phyloP scores from a whole-genome alignment of 176 grass and related monocot genomes.

The Musa beccarii region DNA sequence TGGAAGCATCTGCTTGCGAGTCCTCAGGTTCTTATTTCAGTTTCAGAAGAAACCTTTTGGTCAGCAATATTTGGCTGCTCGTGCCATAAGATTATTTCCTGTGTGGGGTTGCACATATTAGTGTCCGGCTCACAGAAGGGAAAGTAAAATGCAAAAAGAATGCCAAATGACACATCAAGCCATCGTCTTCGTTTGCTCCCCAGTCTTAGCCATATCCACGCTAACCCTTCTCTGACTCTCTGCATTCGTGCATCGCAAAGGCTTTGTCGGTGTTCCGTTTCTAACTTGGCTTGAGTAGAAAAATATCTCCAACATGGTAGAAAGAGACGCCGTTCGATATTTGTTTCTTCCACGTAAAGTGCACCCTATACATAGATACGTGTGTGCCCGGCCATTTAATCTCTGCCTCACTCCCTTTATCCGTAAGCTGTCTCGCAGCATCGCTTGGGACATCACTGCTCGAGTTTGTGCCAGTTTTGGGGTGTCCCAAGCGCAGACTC shows the following conservation, averaged over 20 bases:
- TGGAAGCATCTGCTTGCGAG: background rate
- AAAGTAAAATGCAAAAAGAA: too few relatives aligned
- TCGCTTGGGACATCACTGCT: background rate
- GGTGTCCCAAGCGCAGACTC: background rate
- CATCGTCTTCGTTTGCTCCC: too few relatives aligned
- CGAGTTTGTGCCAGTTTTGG: background rate
- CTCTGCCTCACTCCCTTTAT: conserved; percentile 9
- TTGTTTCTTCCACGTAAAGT: background rate
- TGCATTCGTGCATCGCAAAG: too few relatives aligned
- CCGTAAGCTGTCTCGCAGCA: background rate
- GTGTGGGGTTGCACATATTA: too few relatives aligned
- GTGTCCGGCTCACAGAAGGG: too few relatives aligned
- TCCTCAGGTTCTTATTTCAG: background rate
- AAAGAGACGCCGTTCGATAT: background rate
- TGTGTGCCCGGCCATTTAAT: background rate
- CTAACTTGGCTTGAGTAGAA: background rate
- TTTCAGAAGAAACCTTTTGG: background rate
- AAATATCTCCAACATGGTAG: background rate
- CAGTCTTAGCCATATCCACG: too few relatives aligned
- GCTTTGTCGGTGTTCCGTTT: too few relatives aligned
- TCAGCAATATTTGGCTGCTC: background rate
- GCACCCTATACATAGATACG: background rate
- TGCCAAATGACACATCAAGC: too few relatives aligned
- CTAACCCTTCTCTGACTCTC: too few relatives aligned
- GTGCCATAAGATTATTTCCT: too few relatives aligned